Conservation (phyloP, 208 protist genomes). For the Trypanosoma mega region DNA sequence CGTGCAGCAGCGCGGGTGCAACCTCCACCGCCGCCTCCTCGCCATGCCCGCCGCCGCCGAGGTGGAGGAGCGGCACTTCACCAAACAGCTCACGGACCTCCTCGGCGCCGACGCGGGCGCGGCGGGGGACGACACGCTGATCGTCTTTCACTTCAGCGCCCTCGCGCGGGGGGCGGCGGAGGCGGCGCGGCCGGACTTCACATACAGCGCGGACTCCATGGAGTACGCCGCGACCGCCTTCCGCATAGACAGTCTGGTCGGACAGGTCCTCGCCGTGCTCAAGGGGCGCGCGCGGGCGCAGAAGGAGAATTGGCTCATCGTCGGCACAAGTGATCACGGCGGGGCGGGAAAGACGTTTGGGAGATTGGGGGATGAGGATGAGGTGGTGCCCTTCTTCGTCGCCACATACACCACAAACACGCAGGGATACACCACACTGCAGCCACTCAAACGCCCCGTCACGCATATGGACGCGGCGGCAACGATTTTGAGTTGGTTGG, state of each 20-base stretch:
- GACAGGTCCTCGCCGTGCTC: slow-evolving; percentile 62
- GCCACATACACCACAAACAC: slow-evolving; percentile 51
- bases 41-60: slow-evolving; percentile 39
- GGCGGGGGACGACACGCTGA: slow-evolving; percentile 42
- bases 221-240: slow-evolving; percentile 67
- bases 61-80: slow-evolving; percentile 43
- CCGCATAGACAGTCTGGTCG: slow-evolving; percentile 65
- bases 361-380: slow-evolving; percentile 21
- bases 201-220: slow-evolving; percentile 42
- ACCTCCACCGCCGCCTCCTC: slow-evolving; percentile 35
- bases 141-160: slow-evolving; percentile 72
- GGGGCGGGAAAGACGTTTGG: slow-evolving; percentile 49
- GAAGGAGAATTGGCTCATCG: slow-evolving; percentile 81
- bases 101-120: slow-evolving; percentile 44
- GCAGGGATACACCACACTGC: slow-evolving; percentile 39
- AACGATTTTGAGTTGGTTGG: slow-evolving; percentile 74
- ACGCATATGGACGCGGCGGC: slow-evolving; percentile 70
- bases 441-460: slow-evolving; percentile 38
- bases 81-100: slow-evolving; percentile 35
- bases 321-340: slow-evolving; percentile 67
- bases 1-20: slow-evolving; percentile 53
- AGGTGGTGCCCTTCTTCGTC: slow-evolving; percentile 63
- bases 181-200: slow-evolving; percentile 41
- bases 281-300: slow-evolving; percentile 42
- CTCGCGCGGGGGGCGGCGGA: slow-evolving; percentile 57